These are phyloP conservation scores for Tylopilus subfusipes DNA, from an alignment of 768 basidiomycete genomes.

Conservation along the genomic window DNA sequence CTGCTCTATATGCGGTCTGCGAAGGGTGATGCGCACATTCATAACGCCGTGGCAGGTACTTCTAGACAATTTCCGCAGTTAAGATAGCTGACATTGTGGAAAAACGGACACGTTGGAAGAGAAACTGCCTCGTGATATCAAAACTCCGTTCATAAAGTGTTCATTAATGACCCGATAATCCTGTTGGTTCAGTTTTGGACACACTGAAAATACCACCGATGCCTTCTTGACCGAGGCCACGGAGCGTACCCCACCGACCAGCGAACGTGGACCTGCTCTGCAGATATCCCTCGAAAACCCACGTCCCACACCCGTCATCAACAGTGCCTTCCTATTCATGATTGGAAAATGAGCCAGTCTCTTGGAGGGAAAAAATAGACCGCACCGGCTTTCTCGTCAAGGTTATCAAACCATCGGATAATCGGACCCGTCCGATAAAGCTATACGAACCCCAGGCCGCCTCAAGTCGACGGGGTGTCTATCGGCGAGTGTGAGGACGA, in stretches of 20 bases:
- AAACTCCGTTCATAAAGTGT: conserved; percentile 26
- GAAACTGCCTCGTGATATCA: conserved; percentile 1
- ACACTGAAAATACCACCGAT: conserved; percentile 58
- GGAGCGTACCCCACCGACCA: conserved; percentile 50
- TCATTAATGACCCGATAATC: conserved; percentile 29
- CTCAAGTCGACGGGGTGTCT: conserved; percentile 55
- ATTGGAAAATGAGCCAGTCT: not conserved
- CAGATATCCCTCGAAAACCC: conserved; percentile 58
- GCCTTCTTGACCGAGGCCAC: conserved; percentile 29
- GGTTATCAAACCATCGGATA: conserved; percentile 54
- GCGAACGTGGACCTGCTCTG: conserved; percentile 47
- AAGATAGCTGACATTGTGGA: conserved; percentile 6
- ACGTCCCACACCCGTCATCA: conserved; percentile 43
- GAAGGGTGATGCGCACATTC: conserved; percentile 4
- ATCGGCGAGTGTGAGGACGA: conserved; percentile 21
- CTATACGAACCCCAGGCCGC: conserved; percentile 65
- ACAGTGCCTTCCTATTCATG: conserved; percentile 38
- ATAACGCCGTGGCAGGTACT: conserved; percentile 14
- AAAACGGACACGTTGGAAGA: not conserved
- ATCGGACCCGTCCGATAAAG: conserved; percentile 54
- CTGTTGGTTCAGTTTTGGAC: conserved; percentile 37
- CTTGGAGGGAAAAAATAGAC: conserved; percentile 9
- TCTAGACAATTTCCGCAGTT: conserved; percentile 26
- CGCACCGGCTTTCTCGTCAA: conserved; percentile 62
- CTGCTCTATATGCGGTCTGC: conserved; percentile 18